Evolutionary conservation across 2,329 filamentous ascomycete genomes (phyloP).

Genomic region (Drechslera avenae): DNA sequence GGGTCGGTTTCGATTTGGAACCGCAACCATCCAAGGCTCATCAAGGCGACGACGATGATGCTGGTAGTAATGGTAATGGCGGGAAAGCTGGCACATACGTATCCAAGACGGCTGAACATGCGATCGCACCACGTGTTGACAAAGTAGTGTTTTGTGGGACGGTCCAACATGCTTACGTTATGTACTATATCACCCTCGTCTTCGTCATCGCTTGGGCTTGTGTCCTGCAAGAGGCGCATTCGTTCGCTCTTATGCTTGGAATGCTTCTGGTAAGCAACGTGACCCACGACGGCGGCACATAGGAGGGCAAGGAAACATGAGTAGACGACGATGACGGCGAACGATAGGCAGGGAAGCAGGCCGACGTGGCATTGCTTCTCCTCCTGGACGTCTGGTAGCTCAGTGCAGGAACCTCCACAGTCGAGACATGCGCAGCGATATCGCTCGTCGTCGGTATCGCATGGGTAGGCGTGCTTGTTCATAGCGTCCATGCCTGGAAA

Average conservation of each 20-base stretch:
- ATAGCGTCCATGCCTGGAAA: conserved; percentile 74
- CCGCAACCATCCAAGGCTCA: conserved; percentile 85
- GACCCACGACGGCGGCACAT: conserved; percentile 69
- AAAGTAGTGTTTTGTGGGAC: conserved; percentile 77
- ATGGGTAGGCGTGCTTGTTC: conserved; percentile 77
- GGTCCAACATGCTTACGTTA: conserved; percentile 76
- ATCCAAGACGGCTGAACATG: conserved; percentile 79
- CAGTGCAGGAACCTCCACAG: conserved; percentile 83
- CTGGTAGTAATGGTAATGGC: conserved; percentile 79
- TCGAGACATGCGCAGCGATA: conserved; percentile 95
- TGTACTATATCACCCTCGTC: conserved; percentile 87
- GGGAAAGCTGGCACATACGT: conserved; percentile 81
- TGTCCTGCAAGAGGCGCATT: conserved; percentile 84
- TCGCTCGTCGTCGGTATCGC: conserved; percentile 83
- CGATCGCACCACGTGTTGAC: conserved; percentile 83
- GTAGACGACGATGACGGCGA: conserved; percentile 88
- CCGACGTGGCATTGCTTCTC: conserved; percentile 80
- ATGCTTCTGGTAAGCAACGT: conserved; percentile 76
- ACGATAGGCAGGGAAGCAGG: conserved; percentile 87
- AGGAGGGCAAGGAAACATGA: conserved; percentile 73
- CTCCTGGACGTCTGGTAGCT: conserved; percentile 75
- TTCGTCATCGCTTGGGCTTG: conserved; percentile 85
- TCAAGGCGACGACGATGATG: conserved; percentile 73
- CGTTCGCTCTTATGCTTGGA: conserved; percentile 77
- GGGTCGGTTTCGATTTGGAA: conserved; percentile 92